These are phyloP conservation scores for Phoma sp. DNA, from an alignment of 2,329 filamentous ascomycete species.

Conservation along the genomic window DNA sequence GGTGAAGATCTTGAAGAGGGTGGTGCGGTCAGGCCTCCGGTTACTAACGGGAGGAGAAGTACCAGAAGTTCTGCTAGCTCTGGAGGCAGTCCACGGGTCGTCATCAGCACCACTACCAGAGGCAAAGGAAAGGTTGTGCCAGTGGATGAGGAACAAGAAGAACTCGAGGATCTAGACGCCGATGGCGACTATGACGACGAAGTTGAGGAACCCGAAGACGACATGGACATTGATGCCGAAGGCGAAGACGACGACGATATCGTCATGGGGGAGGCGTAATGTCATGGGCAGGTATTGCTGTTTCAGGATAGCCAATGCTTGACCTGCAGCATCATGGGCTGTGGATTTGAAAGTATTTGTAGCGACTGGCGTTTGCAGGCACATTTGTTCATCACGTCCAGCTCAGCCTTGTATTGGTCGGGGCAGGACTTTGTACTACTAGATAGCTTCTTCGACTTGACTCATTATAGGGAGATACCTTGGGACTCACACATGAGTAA, in stretches of 20 bases:
- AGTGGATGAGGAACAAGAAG: conserved; percentile 42
- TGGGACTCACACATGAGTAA: conserved; percentile 18
- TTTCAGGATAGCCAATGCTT: not conserved
- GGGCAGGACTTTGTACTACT: conserved; percentile 11
- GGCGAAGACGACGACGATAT: conserved; percentile 40
- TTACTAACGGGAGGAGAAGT: conserved; percentile 34
- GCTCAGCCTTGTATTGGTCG: not conserved
- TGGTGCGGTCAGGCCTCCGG: conserved; percentile 35
- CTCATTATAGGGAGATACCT: conserved; percentile 32
- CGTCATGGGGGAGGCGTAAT: conserved; percentile 32
- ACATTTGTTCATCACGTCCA: not conserved
- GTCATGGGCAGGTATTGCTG: not conserved
- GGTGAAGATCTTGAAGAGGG: conserved; percentile 41
- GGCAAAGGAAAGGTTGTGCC: conserved; percentile 34
- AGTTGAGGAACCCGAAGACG: conserved; percentile 22
- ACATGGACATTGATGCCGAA: conserved; percentile 33
- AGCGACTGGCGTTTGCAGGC: conserved; percentile 8
- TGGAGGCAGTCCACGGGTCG: conserved; percentile 31
- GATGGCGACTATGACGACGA: conserved; percentile 33
- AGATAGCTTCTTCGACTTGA: conserved; percentile 11
- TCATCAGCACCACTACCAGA: conserved; percentile 25
- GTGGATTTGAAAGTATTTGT: conserved; percentile 6
- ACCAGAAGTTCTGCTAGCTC: conserved; percentile 41
- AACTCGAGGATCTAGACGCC: conserved; percentile 37
- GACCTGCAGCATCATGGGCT: not conserved